Base-by-base conservation (phyloP, 148 eudicot genomes). In the Camellia granthamiana region DNA sequence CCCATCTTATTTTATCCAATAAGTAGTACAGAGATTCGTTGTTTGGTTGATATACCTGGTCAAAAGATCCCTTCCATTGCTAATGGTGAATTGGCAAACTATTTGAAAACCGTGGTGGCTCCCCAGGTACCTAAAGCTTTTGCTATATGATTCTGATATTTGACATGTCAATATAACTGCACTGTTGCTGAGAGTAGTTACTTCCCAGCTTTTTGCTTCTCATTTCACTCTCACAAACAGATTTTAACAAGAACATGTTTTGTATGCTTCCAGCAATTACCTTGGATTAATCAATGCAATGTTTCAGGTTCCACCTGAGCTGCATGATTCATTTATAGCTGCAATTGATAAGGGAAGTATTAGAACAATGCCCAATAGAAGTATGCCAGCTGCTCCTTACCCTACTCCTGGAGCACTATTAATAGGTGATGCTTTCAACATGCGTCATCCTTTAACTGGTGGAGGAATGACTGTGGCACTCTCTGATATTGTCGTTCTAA, bases 391-490 rank as follows among this genome's bases (percentile, higher is more conserved):
- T 81, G 85, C 87, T 79, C 94, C 95, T 56, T 81, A 80, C 71
- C 92, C 90, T n/a, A 93, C 90, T 51, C 92, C 98, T 78, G 96
- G 98, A 41, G 98, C 98, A 38, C 80, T 93, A 46, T 72, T 93
- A 30, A 71, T 93, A 90, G 98, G 98, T 9, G 98, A 93, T 81
- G 96, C 98, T 72, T 89, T 93, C 85, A 93, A 93, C 87, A 93
- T 91, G 94, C 94, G 94, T 23, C 97, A 93, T 88, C 97, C 97
- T 69, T 85, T 92, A 80, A 91, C 93, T 47, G 95, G 97, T 44
- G 97, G 97, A 77, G 97, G 97, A 76, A 93, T 93, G 97, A 93
- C 95, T 0, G 97, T 93, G 49, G 97, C 95, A 49, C 87, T 93
- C 68, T 89, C 92, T 19, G 95, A 93, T 77, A 86, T 93, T 64